A percentile compares a stretch with the other conserved stretches of the same genome.
Evolutionary conservation across 768 basidiomycete genomes (phyloP).

Genomic region (Boletus reticuloceps): DNA sequence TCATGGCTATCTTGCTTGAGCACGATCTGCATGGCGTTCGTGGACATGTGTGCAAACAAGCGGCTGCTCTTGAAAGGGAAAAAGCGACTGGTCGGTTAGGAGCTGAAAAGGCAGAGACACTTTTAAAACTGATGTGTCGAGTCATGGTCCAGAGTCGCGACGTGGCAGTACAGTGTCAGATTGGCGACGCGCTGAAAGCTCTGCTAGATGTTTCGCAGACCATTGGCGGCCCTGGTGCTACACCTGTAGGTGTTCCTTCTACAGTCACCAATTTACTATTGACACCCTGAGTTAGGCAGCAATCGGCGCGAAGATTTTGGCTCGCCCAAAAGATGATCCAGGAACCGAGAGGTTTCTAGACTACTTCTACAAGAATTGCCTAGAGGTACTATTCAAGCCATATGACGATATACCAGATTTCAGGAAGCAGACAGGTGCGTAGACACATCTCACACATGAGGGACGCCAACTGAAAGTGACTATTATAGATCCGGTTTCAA

Average conservation of each 20-base stretch:
- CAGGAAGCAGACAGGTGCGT: conserved; percentile 45
- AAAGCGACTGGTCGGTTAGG: conserved; percentile 52
- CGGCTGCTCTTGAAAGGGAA: conserved; percentile 67
- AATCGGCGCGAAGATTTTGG: conserved; percentile 44
- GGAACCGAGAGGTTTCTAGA: conserved; percentile 87
- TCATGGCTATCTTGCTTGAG: conserved; percentile 81
- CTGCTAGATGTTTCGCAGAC: conserved; percentile 74
- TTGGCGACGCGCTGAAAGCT: conserved; percentile 82
- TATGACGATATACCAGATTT: conserved; percentile 71
- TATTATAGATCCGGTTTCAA: conserved; percentile 47
- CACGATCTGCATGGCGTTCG: conserved; percentile 89
- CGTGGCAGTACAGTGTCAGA: conserved; percentile 83
- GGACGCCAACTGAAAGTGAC: conserved; percentile 2
- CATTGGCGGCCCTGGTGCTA: conserved; percentile 34
- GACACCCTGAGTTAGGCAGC: conserved; percentile 18
- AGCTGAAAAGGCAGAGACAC: conserved; percentile 65
- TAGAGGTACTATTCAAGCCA: conserved; percentile 78
- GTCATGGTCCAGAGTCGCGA: conserved; percentile 80
- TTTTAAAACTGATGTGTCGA: conserved; percentile 72
- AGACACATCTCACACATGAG: background rate
- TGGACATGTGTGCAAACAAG: conserved; percentile 80
- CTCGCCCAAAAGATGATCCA: conserved; percentile 75
- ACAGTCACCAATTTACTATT: conserved; percentile 1
- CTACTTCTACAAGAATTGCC: conserved; percentile 87
- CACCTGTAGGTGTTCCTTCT: conserved; percentile 29